phyloP scores from a whole-genome alignment of 202 grass and related monocot species.

The Setaria viridis region DNA sequence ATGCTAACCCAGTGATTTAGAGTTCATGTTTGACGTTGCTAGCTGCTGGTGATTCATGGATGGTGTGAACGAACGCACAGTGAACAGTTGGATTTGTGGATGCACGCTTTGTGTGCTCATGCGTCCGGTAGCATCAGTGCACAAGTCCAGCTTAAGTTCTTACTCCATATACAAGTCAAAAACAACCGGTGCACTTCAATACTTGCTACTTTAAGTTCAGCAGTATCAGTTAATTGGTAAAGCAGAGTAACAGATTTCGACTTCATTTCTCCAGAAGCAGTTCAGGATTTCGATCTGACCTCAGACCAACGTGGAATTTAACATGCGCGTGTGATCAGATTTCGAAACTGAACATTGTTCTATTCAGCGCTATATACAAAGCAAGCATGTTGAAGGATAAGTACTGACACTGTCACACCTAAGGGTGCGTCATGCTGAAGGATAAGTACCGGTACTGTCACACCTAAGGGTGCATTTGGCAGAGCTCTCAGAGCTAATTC shows the following conservation, averaged over 20 bases:
- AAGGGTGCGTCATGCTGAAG: background rate
- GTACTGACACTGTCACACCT: slow-evolving; percentile 12
- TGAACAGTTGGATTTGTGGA: background rate
- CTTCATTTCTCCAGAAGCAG: background rate
- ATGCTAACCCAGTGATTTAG: background rate
- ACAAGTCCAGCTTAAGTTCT: background rate
- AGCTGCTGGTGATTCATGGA: background rate
- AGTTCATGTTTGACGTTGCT: background rate
- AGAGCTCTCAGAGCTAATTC: too few relatives aligned
- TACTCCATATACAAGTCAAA: background rate
- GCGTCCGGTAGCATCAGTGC: background rate
- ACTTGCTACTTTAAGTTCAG: background rate
- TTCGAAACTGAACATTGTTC: background rate
- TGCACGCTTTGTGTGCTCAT: background rate
- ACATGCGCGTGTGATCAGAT: slow-evolving; percentile 39
- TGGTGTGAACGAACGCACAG: background rate
- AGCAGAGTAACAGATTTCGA: background rate
- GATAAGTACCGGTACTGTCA: too few relatives aligned
- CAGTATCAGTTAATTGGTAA: background rate
- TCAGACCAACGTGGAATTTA: slow-evolving; percentile 3
- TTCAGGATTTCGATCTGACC: background rate
- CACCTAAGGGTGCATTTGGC: too few relatives aligned
- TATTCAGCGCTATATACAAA: slow-evolving; percentile 11
- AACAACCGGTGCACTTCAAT: background rate
- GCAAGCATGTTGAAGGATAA: background rate